Percentiles rank a stretch among this genome's conserved stretches.
These are phyloP conservation scores for Aspergillus proliferans DNA, from an alignment of 2,329 filamentous ascomycete genomes.

Conservation along the genomic window DNA sequence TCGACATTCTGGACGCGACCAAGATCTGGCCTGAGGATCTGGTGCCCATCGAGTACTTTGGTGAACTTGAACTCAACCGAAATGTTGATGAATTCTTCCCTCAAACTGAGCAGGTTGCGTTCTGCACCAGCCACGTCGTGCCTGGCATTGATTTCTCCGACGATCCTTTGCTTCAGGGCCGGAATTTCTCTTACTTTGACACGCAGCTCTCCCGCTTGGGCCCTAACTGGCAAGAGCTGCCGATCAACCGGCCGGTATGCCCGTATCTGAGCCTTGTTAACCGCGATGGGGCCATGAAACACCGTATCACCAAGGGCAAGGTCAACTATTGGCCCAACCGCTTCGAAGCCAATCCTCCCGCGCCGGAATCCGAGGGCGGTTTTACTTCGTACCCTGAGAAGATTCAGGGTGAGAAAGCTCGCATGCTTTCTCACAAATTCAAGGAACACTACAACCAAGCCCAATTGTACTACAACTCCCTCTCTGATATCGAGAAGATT, in stretches of 20 bases:
- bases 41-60: slow-evolving; percentile 69
- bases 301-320: slow-evolving; percentile 65
- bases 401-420: slow-evolving; percentile 63
- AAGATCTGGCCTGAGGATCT: slow-evolving; percentile 80
- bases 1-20: slow-evolving; percentile 78
- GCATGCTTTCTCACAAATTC: slow-evolving; percentile 43
- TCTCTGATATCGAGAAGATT: slow-evolving; percentile 29
- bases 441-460: slow-evolving; percentile 35
- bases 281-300: slow-evolving; percentile 66
- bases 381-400: slow-evolving; percentile 64
- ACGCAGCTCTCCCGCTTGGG: slow-evolving; percentile 61
- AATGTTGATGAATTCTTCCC: slow-evolving; percentile 78
- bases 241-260: slow-evolving; percentile 69
- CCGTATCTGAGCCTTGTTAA: slow-evolving; percentile 71
- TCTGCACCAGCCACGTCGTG: slow-evolving; percentile 73
- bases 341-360: slow-evolving; percentile 57
- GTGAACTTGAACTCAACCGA: slow-evolving; percentile 70
- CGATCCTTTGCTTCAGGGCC: slow-evolving; percentile 67
- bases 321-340: slow-evolving; percentile 79
- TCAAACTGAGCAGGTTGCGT: slow-evolving; percentile 75
- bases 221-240: slow-evolving; percentile 69
- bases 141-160: slow-evolving; percentile 72
- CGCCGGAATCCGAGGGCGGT: slow-evolving; percentile 55
- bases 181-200: slow-evolving; percentile 57
- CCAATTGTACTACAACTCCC: slow-evolving; percentile 32